A percentile compares a stretch with the other conserved stretches of the same genome.
phyloP scores from a whole-genome alignment of 768 basidiomycete genomes.

The Cystofilobasidium ferigula region DNA sequence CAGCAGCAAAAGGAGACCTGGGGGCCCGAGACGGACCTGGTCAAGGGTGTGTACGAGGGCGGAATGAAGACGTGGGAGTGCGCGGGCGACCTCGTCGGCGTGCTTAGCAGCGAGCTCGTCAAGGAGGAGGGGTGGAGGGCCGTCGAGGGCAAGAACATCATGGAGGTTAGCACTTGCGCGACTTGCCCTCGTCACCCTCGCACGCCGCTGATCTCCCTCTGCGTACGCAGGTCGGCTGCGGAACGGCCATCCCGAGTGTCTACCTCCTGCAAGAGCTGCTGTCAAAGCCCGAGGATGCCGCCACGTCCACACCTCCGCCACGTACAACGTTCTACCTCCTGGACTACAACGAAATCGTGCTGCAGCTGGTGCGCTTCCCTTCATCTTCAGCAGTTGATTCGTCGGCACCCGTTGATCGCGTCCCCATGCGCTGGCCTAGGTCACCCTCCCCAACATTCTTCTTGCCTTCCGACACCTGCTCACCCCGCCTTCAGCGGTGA shows the following conservation, averaged over 20 bases:
- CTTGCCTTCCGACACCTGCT: constrained; percentile 47
- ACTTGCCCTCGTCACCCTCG: too few species aligned
- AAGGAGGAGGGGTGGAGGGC: constrained; percentile 29
- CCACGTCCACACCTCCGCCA: constrained; percentile 25
- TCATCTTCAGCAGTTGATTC: not conserved
- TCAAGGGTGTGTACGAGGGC: constrained; percentile 87
- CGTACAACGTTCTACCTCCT: constrained; percentile 27
- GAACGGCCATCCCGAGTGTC: constrained; percentile 74
- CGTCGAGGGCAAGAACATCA: constrained; percentile 47
- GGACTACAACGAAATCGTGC: constrained; percentile 25
- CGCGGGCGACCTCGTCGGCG: constrained; percentile 70
- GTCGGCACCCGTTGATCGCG: not conserved
- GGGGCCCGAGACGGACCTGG: constrained; percentile 75
- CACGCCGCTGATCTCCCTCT: not conserved
- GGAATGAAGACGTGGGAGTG: constrained; percentile 98
- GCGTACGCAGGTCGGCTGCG: constrained; percentile 87
- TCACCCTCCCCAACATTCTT: constrained; percentile 63
- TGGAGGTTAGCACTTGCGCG: constrained; percentile 56
- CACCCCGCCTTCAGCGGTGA: not conserved
- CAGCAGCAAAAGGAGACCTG: constrained; percentile 49
- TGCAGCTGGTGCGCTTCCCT: constrained; percentile 16
- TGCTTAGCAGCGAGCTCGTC: constrained; percentile 36
- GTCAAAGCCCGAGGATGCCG: constrained; percentile 38
- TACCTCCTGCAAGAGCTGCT: constrained; percentile 59
- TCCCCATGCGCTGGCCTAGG: constrained; percentile 11